These are phyloP conservation scores for Raphanus raphanistrum DNA, from an alignment of 345 rosid genomes.

Conservation along the genomic window DNA sequence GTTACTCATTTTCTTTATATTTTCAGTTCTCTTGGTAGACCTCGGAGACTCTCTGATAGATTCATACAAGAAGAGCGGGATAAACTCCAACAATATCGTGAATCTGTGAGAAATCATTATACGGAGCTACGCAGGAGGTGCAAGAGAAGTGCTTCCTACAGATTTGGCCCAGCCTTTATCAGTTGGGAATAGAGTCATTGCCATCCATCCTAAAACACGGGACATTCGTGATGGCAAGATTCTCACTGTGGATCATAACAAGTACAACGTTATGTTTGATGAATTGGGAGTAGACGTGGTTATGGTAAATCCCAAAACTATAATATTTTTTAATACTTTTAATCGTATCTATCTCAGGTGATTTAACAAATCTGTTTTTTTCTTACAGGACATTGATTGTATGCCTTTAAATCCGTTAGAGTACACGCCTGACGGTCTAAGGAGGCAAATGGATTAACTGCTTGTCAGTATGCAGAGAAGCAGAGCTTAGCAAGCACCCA, in stretches of 20 bases:
- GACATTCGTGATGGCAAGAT: slow-evolving; percentile 86
- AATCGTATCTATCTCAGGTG: neutral
- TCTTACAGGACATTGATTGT: slow-evolving; percentile 85
- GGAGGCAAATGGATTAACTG: slow-evolving; percentile 54
- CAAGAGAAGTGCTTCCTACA: slow-evolving; percentile 73
- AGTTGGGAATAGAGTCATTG: slow-evolving; percentile 82
- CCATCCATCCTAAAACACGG: slow-evolving; percentile 84
- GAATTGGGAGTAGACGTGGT: slow-evolving; percentile 81
- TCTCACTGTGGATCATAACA: slow-evolving; percentile 76
- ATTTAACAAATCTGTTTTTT: slow-evolving; percentile 18
- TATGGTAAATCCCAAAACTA: slow-evolving; percentile 51
- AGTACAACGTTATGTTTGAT: slow-evolving; percentile 77
- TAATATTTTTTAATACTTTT: neutral
- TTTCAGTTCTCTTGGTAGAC: slow-evolving; percentile 95
- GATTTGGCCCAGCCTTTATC: slow-evolving; percentile 85
- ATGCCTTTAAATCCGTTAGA: slow-evolving; percentile 88
- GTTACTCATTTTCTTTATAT: slow-evolving; percentile 15
- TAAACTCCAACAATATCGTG: slow-evolving; percentile 84
- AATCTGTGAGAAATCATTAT: slow-evolving; percentile 80
- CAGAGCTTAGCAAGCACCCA: slow-evolving; percentile 46
- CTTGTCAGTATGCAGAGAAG: slow-evolving; percentile 43
- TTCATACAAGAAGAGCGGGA: slow-evolving; percentile 78
- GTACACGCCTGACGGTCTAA: slow-evolving; percentile 80
- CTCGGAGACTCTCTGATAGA: slow-evolving; percentile 85
- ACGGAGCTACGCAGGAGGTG: slow-evolving; percentile 64